Base-by-base conservation (phyloP, 495 filamentous ascomycete genomes). In the Aspergillus incahuasiensis region DNA sequence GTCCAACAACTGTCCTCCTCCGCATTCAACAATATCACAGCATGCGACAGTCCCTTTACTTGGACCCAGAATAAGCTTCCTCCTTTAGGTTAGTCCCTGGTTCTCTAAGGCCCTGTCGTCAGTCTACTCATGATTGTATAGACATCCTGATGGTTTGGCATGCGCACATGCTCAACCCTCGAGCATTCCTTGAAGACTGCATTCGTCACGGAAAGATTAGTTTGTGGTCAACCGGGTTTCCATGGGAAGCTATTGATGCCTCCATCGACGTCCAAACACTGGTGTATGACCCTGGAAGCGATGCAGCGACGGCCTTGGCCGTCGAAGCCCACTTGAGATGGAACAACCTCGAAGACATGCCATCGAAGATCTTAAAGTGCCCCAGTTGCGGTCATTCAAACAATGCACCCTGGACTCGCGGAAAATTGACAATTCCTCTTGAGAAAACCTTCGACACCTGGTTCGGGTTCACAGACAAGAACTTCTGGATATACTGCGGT, bases 71-170 rank as follows among this genome's bases (percentile, higher is more conserved):
- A 63, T 12, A 28, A 48, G 7, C 34, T 78, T 39, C 68, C 70
- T 34, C 70, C 70, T 38, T 52, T 73, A 48, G 68, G 70, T 73
- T 19, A 61, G 69, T 57, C 15, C 6, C 35, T 22, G 13, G 9
- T 9, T 8, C 4, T 30, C n/a, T n/a, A 1, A 30, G 34, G 20
- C 22, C 20, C 25, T 6, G 11, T 32, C 32, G 56, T 20, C 18
- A n/a, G 12, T 5, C 43, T 54, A 24, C 45, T 60, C 39, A 58
- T 52, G 25, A 1, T 44, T 20, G 22, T 13, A 13, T 46, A 85
- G 90, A 96, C 65, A 83, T 96, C 2, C 69, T 96, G 42, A 90
- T 96, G 89, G 89, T 95, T 0, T 94, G 88, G 89, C 91, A 96
- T 68, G 75, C 87, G 1, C 88, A 90, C 60, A 85, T 91, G 84